A percentile compares a stretch with the other conserved stretches of the same genome.
Evolutionary conservation across 2,329 filamentous ascomycete genomes (phyloP).

Genomic region (Neoscytalidium dimidiatum): DNA sequence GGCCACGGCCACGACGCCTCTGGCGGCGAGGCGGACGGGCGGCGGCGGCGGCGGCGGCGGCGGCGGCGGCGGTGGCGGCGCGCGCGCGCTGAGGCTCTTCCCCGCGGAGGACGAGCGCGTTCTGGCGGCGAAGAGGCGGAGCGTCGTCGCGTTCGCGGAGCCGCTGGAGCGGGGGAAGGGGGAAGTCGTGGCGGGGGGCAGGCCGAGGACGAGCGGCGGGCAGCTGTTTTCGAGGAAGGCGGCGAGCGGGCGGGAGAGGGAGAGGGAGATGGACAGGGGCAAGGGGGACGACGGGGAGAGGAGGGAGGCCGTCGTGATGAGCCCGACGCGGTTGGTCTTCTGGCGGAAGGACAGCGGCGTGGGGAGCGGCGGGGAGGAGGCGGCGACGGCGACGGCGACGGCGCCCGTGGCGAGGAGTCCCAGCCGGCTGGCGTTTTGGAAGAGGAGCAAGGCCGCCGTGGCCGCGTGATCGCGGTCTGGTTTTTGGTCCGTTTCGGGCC

Average conservation of each 20-base stretch:
- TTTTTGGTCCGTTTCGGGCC: too few species aligned
- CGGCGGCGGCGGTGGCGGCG: neutral
- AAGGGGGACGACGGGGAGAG: neutral
- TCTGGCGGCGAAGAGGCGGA: neutral
- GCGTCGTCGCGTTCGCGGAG: constrained; percentile 4
- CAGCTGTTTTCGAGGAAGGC: neutral
- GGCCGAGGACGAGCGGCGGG: neutral
- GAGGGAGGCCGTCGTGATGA: neutral
- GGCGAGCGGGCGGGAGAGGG: neutral
- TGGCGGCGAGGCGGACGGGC: neutral
- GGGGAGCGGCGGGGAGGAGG: neutral
- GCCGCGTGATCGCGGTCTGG: neutral
- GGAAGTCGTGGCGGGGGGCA: neutral
- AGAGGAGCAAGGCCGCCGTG: neutral
- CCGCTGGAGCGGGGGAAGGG: neutral
- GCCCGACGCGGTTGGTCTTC: neutral
- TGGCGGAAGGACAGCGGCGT: constrained; percentile 1
- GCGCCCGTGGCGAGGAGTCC: neutral
- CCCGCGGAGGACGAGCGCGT: neutral
- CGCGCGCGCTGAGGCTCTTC: neutral
- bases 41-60: neutral
- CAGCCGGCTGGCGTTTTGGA: constrained; percentile 12
- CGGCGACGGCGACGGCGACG: neutral
- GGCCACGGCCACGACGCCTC: too few species aligned
- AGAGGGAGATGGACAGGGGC: neutral